Base-by-base conservation (phyloP, 2,329 filamentous ascomycete genomes). In the Xylariaceae sp. region DNA sequence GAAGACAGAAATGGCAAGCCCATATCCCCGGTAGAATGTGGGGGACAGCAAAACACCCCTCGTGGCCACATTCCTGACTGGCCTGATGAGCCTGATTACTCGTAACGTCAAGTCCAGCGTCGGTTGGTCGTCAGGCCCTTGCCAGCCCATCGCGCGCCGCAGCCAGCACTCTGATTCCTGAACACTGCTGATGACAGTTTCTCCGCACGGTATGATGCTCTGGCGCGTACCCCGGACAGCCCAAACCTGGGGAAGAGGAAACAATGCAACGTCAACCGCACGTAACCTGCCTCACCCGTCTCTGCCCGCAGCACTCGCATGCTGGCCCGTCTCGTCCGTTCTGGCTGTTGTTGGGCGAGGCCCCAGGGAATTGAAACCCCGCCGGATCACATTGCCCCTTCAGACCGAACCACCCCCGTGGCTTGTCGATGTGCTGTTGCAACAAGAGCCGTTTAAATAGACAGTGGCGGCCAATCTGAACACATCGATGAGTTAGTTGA, bases 1-100 rank as follows among this genome's bases (percentile, higher is more conserved):
- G 14, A 18, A 34, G 31, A 45, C 31, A 38, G 40, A 43, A 41
- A 40, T 50, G 44, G 43, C 22, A 48, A 44, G 42, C 31, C 6
- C 11, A 50, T 38, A 50, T 38, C 38, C 19, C 50, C 49, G 53
- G 49, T 42, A 55, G 41, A 53, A 50, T 55, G 53, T 41, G 53
- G 55, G 50, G 44, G 45, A 12, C 7, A 28, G 7, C 22, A 28
- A 7, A 28, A 28, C 22, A 28, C 22, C 22, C 7, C 22, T 45
- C 16, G 36, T 13, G 36, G 45, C 28, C 31, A 12, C 41, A 39
- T 53, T 52, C 48, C 52, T 57, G 51, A 51, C 42, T 42, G 34
- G 42, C 40, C 33, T n/a, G n/a, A n/a, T n/a, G n/a, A n/a, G 39
- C 40, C 14, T 16, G 39, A 31, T 42, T 45, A 11, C 13, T n/a